These are phyloP conservation scores for Tolypocladium endophyticum DNA, from an alignment of 2,329 filamentous ascomycete genomes.

Conservation along the genomic window DNA sequence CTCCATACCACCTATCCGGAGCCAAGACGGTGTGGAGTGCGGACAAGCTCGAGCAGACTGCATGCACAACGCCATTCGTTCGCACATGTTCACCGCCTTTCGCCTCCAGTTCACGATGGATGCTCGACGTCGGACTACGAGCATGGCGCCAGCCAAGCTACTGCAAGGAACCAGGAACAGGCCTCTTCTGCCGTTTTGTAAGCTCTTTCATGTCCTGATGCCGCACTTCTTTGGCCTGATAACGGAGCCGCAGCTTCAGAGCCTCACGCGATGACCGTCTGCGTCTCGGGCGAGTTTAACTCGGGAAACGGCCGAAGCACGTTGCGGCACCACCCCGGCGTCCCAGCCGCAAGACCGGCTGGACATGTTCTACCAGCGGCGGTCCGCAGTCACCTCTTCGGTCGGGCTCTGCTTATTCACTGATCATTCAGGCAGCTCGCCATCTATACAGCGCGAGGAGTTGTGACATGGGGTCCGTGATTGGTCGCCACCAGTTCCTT, in stretches of 20 bases:
- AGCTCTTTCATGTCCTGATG: neutral
- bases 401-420: neutral
- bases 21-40: neutral
- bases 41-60: neutral
- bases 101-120: neutral
- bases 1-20: neutral
- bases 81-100: neutral
- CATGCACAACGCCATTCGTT: neutral
- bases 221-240: neutral
- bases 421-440: neutral
- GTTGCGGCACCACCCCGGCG: too few relatives aligned
- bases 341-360: neutral
- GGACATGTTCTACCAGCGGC: neutral
- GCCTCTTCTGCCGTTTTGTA: neutral
- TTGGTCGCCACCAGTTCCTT: neutral
- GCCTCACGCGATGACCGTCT: neutral
- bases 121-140: neutral
- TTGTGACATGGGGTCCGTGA: neutral
- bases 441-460: neutral
- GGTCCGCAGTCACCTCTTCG: neutral
- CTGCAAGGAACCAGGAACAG: slow-evolving; percentile 3
- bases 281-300: neutral
- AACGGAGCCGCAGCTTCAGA: neutral
- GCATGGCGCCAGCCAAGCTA: neutral
- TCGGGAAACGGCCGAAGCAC: neutral